phyloP scores from a whole-genome alignment of 2,329 filamentous ascomycete species.

The Curvularia eragrostidis region DNA sequence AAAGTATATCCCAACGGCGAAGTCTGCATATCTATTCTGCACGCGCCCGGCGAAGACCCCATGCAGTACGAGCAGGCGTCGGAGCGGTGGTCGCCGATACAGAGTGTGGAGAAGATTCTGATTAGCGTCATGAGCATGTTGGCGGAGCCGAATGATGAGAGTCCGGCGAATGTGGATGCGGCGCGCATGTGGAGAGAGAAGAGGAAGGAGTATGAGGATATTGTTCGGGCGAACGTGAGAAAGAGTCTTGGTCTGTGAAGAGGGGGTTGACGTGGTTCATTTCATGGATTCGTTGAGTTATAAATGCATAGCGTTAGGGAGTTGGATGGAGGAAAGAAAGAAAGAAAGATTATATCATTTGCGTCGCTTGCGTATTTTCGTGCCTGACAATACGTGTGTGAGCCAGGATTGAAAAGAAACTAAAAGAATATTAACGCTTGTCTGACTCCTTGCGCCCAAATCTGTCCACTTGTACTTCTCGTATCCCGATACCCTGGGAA shows the following conservation, averaged over 20 bases:
- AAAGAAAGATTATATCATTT: background rate
- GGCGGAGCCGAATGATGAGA: slow-evolving; percentile 92
- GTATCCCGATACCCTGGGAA: background rate
- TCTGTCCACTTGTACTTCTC: background rate
- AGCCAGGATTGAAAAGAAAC: background rate
- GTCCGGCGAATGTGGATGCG: slow-evolving; percentile 92
- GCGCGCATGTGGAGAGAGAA: slow-evolving; percentile 88
- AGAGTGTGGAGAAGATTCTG: slow-evolving; percentile 93
- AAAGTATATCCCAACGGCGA: slow-evolving; percentile 84
- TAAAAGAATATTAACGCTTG: background rate
- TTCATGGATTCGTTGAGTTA: background rate
- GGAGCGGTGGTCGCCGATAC: slow-evolving; percentile 94
- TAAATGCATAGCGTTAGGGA: slow-evolving; percentile 23
- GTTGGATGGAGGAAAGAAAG: slow-evolving; percentile 9
- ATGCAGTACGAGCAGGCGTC: slow-evolving; percentile 90
- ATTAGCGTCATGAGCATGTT: slow-evolving; percentile 92
- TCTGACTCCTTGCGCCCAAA: background rate
- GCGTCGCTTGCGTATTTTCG: background rate
- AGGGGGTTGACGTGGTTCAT: background rate
- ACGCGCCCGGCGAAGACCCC: slow-evolving; percentile 91
- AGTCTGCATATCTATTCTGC: slow-evolving; percentile 96
- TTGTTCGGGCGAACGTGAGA: slow-evolving; percentile 66
- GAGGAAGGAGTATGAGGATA: slow-evolving; percentile 75
- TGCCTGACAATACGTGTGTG: background rate
- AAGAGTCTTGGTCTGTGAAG: slow-evolving; percentile 47